Evolutionary conservation across 306 rosid species (phyloP), one percentile per base, ranked within the genome.

Genomic region (Carpinus fangiana): DNA sequence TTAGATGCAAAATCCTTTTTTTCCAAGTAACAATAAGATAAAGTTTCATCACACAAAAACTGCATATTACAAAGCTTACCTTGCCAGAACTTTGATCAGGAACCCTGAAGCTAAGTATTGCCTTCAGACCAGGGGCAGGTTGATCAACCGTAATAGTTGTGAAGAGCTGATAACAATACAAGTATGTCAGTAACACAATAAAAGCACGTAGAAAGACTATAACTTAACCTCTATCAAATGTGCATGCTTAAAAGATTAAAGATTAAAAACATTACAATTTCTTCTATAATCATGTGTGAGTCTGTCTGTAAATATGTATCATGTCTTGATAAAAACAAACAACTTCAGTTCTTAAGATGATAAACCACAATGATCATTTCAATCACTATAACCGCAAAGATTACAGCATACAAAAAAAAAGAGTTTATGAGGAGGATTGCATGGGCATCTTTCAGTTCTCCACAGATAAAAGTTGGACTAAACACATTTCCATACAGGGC

Each of bases 21-120:
- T 13, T 1, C 4, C 4, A 11, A 10, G 61, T 45, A 43, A 5
- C 4, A 41, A 55, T 21, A 18, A 51, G 38, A 69, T 43, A 7
- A 21, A 18, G 16, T 21, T 16, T 56, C 13, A 23, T 17, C 20
- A 11, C 20, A 65, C 13, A 52, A 36, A 73, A 65, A 48, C 23
- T 14, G 4, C 14, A 17, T 3, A 26, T 51, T 45, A 73, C 12
- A 65, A 65, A 21, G 56, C 91, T 84, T 72, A 93, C 98, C 98
- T 91, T 93, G 75, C 97, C 93, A 81, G 98, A 91, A 84, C 89
- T 91, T 81, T 91, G 98, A 75, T 93, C 98, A 64, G 97, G 98
- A 83, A 90, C 84, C 73, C 80, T 89, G 90, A 90, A 82, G 91
- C 86, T 90, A 57, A 93, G 14, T 60, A 93, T 89, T 54, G 97